Conservation (phyloP, 2,329 filamentous ascomycete species). For the Huntiella omanensis region DNA sequence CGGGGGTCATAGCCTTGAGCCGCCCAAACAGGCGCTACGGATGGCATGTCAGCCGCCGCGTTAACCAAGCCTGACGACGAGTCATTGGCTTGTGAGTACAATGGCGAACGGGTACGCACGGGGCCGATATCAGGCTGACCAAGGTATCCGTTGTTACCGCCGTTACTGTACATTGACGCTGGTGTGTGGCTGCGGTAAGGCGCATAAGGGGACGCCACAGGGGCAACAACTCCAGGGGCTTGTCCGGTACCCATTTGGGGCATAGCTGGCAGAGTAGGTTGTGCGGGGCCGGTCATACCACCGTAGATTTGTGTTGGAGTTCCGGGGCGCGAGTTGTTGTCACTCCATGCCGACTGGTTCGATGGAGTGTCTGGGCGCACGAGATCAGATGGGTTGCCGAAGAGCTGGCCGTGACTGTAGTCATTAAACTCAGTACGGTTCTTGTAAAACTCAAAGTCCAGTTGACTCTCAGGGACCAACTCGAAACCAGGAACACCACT, state of each 20-base stretch:
- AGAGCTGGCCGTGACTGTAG: constrained; percentile 48
- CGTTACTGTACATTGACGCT: constrained; percentile 6
- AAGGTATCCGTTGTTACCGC: constrained; percentile 11
- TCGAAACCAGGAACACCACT: constrained; percentile 55
- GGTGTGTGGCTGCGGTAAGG: constrained; percentile 13
- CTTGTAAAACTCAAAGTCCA: constrained; percentile 87
- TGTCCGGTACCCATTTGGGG: not conserved
- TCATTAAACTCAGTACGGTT: constrained; percentile 79
- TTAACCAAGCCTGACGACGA: constrained; percentile 33
- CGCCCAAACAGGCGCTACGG: constrained; percentile 19
- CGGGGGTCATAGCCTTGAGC: constrained; percentile 19
- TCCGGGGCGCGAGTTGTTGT: constrained; percentile 28
- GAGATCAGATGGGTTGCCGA: constrained; percentile 39
- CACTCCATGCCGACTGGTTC: constrained; percentile 22
- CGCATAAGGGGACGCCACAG: constrained; percentile 10
- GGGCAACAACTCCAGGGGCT: not conserved
- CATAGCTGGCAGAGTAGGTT: constrained; percentile 6
- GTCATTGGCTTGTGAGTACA: constrained; percentile 33
- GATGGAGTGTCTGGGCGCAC: constrained; percentile 42
- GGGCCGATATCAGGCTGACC: constrained; percentile 12
- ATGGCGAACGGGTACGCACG: constrained; percentile 24
- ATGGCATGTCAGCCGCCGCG: constrained; percentile 33
- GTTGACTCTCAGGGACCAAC: constrained; percentile 65
- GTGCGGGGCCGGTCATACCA: constrained; percentile 13
- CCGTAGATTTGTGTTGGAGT: constrained; percentile 22